phyloP scores from a whole-genome alignment of 2,329 filamentous ascomycete genomes.

The Fusarium torulosum region DNA sequence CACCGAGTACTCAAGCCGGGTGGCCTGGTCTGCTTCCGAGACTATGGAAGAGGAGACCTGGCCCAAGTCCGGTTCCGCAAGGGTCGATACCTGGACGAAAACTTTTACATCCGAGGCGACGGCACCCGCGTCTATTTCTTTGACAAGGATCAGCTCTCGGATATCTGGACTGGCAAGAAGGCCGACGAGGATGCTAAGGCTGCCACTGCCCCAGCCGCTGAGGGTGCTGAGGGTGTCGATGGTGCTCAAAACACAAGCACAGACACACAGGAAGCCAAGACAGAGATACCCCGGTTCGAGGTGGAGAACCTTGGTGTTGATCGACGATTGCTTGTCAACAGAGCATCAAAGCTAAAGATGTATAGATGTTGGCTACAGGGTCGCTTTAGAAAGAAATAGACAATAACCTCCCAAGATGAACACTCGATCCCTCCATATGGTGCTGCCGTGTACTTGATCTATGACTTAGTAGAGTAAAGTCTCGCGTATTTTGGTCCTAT shows the following conservation, averaged over 20 bases:
- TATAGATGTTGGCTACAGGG: constrained; percentile 97
- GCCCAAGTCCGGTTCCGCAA: constrained; percentile 98
- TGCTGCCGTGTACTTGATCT: background rate
- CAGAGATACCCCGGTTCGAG: constrained; percentile 66
- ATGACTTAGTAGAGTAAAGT: constrained; percentile 55
- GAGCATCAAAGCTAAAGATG: constrained; percentile 94
- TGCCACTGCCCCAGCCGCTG: constrained; percentile 8
- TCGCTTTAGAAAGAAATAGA: constrained; percentile 77
- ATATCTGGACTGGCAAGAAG: constrained; percentile 76
- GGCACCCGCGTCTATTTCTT: constrained; percentile 99
- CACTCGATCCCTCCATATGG: background rate
- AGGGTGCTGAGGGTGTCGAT: constrained; percentile 7
- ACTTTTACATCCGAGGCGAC: constrained; percentile 96
- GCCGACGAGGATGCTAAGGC: constrained; percentile 36
- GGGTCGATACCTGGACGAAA: constrained; percentile 92
- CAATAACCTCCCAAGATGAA: constrained; percentile 36
- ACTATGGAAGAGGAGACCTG: constrained; percentile 95
- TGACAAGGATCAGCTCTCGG: constrained; percentile 82
- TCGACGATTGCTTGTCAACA: constrained; percentile 90
- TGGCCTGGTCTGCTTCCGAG: constrained; percentile 93
- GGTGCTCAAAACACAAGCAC: constrained; percentile 17
- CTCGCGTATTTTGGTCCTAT: constrained; percentile 58
- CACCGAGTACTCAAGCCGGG: constrained; percentile 88
- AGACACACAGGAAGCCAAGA: constrained; percentile 37
- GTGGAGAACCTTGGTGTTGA: constrained; percentile 86